Evolutionary conservation across 768 basidiomycete species (phyloP).

Genomic region (Psilocybe cyanescens): DNA sequence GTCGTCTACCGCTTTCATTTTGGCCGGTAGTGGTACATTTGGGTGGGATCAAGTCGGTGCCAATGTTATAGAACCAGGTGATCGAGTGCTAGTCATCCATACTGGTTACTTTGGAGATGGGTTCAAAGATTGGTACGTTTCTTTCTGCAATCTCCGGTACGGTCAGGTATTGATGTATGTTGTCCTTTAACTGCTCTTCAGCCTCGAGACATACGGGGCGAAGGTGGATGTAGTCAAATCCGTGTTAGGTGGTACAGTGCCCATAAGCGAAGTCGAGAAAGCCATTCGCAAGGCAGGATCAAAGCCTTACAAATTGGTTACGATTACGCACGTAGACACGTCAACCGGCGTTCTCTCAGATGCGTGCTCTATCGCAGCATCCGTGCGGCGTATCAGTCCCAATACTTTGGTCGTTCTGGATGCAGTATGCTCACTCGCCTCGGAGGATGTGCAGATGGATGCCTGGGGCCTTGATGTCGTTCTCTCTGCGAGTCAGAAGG

Average conservation of each 20-base stretch:
- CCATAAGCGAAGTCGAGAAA: slow-evolving; percentile 53
- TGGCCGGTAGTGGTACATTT: slow-evolving; percentile 86
- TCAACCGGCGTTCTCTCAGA: slow-evolving; percentile 85
- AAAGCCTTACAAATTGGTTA: slow-evolving; percentile 80
- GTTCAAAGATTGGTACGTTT: slow-evolving; percentile 74
- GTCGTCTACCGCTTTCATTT: slow-evolving; percentile 72
- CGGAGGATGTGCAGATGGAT: slow-evolving; percentile 89
- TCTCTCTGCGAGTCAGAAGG: slow-evolving; percentile 81
- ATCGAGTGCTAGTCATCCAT: slow-evolving; percentile 76
- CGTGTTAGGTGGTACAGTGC: slow-evolving; percentile 67
- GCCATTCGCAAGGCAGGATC: slow-evolving; percentile 44
- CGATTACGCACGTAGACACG: slow-evolving; percentile 91
- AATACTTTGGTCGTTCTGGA: slow-evolving; percentile 83
- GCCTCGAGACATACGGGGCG: slow-evolving; percentile 81
- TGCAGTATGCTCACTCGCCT: slow-evolving; percentile 91
- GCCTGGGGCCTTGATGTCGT: slow-evolving; percentile 88
- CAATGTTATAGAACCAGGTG: slow-evolving; percentile 77
- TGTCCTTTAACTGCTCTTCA: slow-evolving; percentile 24
- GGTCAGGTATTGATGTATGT: not conserved
- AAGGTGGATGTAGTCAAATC: slow-evolving; percentile 75
- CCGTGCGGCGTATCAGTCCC: slow-evolving; percentile 74
- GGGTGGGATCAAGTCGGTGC: slow-evolving; percentile 93
- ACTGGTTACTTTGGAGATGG: slow-evolving; percentile 92
- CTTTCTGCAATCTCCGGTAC: not conserved
- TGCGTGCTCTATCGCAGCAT: slow-evolving; percentile 67